These are phyloP conservation scores for Cladosporium sp. DNA, from an alignment of 2,329 filamentous ascomycete genomes.

Conservation along the genomic window DNA sequence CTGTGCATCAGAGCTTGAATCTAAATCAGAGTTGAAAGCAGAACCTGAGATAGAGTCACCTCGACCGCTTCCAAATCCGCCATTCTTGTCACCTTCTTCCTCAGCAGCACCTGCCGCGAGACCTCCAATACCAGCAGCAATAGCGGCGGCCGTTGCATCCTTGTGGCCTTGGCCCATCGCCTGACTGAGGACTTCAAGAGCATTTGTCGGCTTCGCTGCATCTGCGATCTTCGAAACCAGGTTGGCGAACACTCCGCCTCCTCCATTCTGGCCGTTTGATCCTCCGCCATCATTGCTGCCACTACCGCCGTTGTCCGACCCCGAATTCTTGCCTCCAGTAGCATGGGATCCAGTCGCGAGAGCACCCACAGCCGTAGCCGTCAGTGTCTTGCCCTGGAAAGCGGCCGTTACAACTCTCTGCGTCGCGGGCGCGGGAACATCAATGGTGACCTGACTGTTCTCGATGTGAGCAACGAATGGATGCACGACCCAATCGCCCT, in stretches of 20 bases:
- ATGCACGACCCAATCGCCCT: neutral
- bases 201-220: slow-evolving; percentile 14
- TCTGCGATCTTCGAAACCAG: slow-evolving; percentile 10
- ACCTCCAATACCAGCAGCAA: slow-evolving; percentile 17
- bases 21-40: slow-evolving; percentile 2
- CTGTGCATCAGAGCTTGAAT: slow-evolving; percentile 14
- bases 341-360: neutral
- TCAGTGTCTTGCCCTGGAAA: slow-evolving; percentile 20
- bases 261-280: neutral
- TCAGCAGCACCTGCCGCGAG: neutral
- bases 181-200: slow-evolving; percentile 14
- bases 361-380: slow-evolving; percentile 18
- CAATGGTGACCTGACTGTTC: slow-evolving; percentile 24
- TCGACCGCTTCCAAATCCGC: slow-evolving; percentile 18
- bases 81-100: neutral
- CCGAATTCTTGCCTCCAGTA: neutral
- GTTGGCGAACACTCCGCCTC: slow-evolving; percentile 9
- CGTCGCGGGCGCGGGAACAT: slow-evolving; percentile 18
- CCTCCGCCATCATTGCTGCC: neutral
- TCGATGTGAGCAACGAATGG: slow-evolving; percentile 28
- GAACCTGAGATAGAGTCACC: neutral
- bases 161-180: slow-evolving; percentile 12
- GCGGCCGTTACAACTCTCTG: slow-evolving; percentile 20
- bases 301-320: neutral
- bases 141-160: slow-evolving; percentile 14